These are phyloP conservation scores for Globisporangium canariense DNA, from an alignment of 352 stramenopile species.

Conservation along the genomic window DNA sequence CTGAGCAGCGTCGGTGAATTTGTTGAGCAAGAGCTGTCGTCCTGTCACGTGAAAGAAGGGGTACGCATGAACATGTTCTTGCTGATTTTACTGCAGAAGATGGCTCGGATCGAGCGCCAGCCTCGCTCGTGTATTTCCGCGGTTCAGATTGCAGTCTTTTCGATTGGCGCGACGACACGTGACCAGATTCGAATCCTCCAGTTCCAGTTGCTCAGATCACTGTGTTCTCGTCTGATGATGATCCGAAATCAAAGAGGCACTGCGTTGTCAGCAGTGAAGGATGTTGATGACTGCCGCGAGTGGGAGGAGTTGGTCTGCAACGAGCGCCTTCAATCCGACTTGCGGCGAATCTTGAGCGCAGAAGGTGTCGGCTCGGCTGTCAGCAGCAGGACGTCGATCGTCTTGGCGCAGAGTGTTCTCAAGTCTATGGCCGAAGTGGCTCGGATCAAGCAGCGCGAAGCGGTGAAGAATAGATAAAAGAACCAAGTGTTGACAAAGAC, in stretches of 20 bases:
- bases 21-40: slow-evolving; percentile 45
- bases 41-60: slow-evolving; percentile 30
- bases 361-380: neutral
- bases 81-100: slow-evolving; percentile 47
- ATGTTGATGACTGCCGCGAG: slow-evolving; percentile 19
- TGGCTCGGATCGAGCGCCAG: slow-evolving; percentile 13
- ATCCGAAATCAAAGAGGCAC: slow-evolving; percentile 13
- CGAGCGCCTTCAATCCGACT: slow-evolving; percentile 43
- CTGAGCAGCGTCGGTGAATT: slow-evolving; percentile 32
- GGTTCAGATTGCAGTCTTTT: slow-evolving; percentile 41
- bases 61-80: slow-evolving; percentile 53
- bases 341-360: slow-evolving; percentile 32
- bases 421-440: slow-evolving; percentile 19
- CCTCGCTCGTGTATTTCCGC: slow-evolving; percentile 18
- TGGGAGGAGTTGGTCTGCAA: slow-evolving; percentile 44
- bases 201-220: slow-evolving; percentile 44
- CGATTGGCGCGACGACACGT: slow-evolving; percentile 25
- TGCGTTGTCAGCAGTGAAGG: neutral
- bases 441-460: neutral
- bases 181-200: slow-evolving; percentile 46
- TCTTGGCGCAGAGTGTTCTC: slow-evolving; percentile 45
- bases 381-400: slow-evolving; percentile 30
- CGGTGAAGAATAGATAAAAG: slow-evolving; percentile 3
- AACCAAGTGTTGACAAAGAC: neutral
- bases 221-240: slow-evolving; percentile 33